Percentiles rank a stretch among this genome's conserved stretches.
Evolutionary conservation across 352 stramenopile species (phyloP).

Genomic region (Phytopythium montanum): DNA sequence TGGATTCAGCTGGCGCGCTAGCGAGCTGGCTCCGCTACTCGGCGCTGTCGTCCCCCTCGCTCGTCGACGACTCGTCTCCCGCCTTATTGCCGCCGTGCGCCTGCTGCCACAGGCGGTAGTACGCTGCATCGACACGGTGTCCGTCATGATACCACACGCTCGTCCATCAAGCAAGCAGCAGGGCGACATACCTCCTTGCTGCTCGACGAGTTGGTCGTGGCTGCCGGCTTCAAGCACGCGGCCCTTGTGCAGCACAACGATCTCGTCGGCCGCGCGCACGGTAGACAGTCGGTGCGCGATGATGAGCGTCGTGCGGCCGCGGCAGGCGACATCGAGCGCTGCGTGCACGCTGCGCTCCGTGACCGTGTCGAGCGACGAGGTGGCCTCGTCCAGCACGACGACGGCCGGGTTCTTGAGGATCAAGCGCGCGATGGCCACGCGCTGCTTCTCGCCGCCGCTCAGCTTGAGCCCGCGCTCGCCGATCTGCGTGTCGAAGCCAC

Average conservation of each 20-base stretch:
- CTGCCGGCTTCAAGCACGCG: conserved; percentile 45
- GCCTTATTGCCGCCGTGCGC: conserved; percentile 16
- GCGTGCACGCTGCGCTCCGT: conserved; percentile 73
- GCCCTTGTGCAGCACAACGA: conserved; percentile 59
- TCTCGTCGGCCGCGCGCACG: conserved; percentile 63
- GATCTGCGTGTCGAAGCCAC: conserved; percentile 90
- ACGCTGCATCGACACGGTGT: conserved; percentile 15
- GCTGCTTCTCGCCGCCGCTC: conserved; percentile 80
- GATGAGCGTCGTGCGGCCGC: conserved; percentile 66
- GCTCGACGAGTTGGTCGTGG: conserved; percentile 35
- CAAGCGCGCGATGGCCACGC: conserved; percentile 73
- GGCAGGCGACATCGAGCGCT: conserved; percentile 42
- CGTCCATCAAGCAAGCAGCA: not conserved
- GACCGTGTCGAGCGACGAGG: conserved; percentile 68
- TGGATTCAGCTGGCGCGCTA: not conserved
- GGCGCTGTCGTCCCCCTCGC: not conserved
- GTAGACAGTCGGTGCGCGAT: conserved; percentile 85
- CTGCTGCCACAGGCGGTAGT: conserved; percentile 40
- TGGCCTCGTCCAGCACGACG: conserved; percentile 81
- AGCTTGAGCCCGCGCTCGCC: conserved; percentile 77
- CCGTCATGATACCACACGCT: not conserved
- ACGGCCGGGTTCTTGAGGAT: conserved; percentile 77
- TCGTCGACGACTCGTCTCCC: conserved; percentile 2
- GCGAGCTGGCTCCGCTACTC: not conserved
- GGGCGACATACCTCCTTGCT: conserved; percentile 31